Conservation (phyloP, 2,329 filamentous ascomycete species). For the Paecilomyces fulvus region DNA sequence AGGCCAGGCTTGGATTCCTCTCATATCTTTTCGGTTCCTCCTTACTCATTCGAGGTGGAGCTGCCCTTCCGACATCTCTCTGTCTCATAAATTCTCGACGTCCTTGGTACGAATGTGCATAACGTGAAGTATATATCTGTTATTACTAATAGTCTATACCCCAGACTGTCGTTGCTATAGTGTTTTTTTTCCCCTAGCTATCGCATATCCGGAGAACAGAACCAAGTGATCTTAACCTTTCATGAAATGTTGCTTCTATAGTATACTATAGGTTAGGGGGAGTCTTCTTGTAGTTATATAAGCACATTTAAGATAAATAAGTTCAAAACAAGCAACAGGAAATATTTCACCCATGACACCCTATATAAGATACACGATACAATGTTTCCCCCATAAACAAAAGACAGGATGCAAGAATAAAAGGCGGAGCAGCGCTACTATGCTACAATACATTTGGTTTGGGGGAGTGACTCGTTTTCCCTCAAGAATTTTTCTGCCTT, state of each 20-base stretch:
- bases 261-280: no score
- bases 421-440: neutral
- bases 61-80: neutral
- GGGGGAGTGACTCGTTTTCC: neutral
- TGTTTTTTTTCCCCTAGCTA: neutral
- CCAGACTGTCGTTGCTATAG: neutral
- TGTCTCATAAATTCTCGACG: neutral
- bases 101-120: neutral
- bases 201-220: neutral
- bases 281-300: no score
- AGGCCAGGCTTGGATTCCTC: neutral
- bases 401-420: neutral
- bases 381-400: neutral
- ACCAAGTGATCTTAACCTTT: neutral
- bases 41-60: neutral
- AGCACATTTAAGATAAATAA: no score
- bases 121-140: neutral
- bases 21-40: neutral
- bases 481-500: neutral
- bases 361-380: conserved; percentile 1
- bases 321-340: neutral
- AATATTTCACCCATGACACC: neutral
- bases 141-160: neutral
- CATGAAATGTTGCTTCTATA: neutral
- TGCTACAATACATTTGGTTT: neutral